Evolutionary conservation across 1,139 yeast species (phyloP).

Genomic region (Pneumocystis oryctolagi): DNA sequence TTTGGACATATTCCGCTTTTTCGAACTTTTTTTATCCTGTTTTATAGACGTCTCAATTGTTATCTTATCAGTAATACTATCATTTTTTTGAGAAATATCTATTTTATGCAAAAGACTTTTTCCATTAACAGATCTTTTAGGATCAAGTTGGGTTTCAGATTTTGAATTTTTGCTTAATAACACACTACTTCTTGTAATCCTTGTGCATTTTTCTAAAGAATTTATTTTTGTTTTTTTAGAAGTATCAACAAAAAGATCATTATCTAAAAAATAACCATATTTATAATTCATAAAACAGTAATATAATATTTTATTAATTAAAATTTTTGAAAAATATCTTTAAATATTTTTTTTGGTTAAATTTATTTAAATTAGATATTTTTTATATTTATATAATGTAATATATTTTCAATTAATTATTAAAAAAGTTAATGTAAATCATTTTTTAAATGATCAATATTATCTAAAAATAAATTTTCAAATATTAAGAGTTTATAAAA

Average conservation of each 20-base stretch:
- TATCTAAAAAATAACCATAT: too few relatives aligned
- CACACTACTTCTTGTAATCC: neutral
- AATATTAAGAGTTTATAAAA: too few relatives aligned
- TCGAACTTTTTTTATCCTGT: neutral
- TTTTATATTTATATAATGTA: neutral
- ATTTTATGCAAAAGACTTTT: neutral
- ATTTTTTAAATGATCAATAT: neutral
- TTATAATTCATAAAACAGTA: too few relatives aligned
- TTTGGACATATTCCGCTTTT: neutral
- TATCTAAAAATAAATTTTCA: too few relatives aligned
- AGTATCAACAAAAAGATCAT: neutral
- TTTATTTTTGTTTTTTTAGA: neutral
- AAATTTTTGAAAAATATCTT: too few relatives aligned
- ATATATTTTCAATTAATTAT: neutral
- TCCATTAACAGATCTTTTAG: neutral
- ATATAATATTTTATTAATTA: too few relatives aligned
- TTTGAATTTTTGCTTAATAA: neutral
- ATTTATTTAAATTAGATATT: too few relatives aligned
- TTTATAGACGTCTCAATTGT: neutral
- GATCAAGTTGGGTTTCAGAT: neutral
- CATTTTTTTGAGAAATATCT: neutral
- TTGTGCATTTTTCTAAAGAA: neutral
- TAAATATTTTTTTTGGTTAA: too few relatives aligned
- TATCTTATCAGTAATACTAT: neutral
- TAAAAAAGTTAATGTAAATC: neutral